Evolutionary conservation across 2,329 filamentous ascomycete genomes (phyloP), one percentile per base, ranked within the genome.

Genomic region (Diaporthe aspalathi): DNA sequence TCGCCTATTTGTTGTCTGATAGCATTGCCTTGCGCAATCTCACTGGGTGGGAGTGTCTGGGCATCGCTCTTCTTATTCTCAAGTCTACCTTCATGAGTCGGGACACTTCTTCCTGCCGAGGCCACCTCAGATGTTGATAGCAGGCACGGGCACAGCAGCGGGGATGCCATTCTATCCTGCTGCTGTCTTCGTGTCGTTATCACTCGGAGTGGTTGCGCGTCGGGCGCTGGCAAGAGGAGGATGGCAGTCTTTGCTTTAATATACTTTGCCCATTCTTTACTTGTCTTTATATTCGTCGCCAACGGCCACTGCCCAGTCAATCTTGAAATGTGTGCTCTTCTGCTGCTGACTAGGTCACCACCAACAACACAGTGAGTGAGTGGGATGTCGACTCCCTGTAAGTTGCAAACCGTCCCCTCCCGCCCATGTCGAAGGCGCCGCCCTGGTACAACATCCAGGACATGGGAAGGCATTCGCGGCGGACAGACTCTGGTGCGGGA

Each of bases 241-340:
- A 50, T 17, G 32, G 66, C 66, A 60, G 66, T 68, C 68, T 71
- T n/a, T 71, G 68, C 47, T 68, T 65, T 71, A 54, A 68, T 65
- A 65, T 57, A 68, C 66, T 29, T 68, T 68, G 43, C 29, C 66
- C n/a, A 49, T n/a, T 50, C 8, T 43, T 63, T 49, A 20, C 43
- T 63, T 49, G 27, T 35, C 60, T 63, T 63, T 43, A 49, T 3
- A 24, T 45, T 22, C 60, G 20, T 6, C 12, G 35, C 43, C 27
- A 24, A 17, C 16, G 22, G 22, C 8, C 43, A 22, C 22, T 27
- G 12, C 12, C 17, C 40, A 11, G 8, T 8, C 43, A 32, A 24
- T 22, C 6, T 20, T n/a, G 22, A 49, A 24, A 24, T 49, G 60
- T 49, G 43, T 16, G 5, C 2, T 38, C 12, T 24, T 32, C 5